phyloP scores from a whole-genome alignment of 2,329 filamentous ascomycete species.

The Ophiocordyceps camponoti-leonardi region DNA sequence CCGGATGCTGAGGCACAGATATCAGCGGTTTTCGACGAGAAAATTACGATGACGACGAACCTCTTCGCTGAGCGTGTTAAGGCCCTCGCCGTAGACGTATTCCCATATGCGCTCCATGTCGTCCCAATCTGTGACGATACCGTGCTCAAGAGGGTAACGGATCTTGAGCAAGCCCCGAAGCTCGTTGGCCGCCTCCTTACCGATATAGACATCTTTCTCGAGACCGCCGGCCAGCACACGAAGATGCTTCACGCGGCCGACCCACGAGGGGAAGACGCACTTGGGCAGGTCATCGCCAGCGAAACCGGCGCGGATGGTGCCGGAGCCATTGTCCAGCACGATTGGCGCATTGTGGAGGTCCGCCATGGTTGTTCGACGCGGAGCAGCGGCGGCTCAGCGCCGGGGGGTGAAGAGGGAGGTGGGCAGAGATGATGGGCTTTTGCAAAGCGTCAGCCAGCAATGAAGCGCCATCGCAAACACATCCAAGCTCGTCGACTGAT shows the following conservation, averaged over 20 bases:
- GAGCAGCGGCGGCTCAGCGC: neutral
- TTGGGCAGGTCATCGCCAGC: slow-evolving; percentile 91
- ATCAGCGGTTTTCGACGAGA: neutral
- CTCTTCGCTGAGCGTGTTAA: slow-evolving; percentile 96
- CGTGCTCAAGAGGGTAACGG: slow-evolving; percentile 86
- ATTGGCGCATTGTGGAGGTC: slow-evolving; percentile 92
- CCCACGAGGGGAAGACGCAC: slow-evolving; percentile 94
- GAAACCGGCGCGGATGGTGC: slow-evolving; percentile 92
- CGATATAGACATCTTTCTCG: slow-evolving; percentile 95
- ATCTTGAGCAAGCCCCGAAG: slow-evolving; percentile 90
- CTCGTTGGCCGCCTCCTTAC: slow-evolving; percentile 72
- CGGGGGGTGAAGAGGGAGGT: no score
- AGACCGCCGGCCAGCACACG: slow-evolving; percentile 90
- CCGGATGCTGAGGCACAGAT: slow-evolving; percentile 54
- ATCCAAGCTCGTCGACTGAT: no score
- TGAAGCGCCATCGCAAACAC: no score
- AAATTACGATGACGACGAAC: slow-evolving; percentile 21
- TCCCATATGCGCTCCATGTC: slow-evolving; percentile 99
- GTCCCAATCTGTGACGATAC: slow-evolving; percentile 98
- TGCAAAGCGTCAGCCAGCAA: no score
- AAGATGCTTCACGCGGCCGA: slow-evolving; percentile 87
- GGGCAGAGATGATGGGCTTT: no score
- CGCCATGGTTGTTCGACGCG: slow-evolving; percentile 22
- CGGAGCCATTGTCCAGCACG: slow-evolving; percentile 96
- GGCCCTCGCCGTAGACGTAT: slow-evolving; percentile 86